Evolutionary conservation across 768 basidiomycete genomes (phyloP), one percentile per base, ranked within the genome.

Genomic region (Albatrellus ellisii): DNA sequence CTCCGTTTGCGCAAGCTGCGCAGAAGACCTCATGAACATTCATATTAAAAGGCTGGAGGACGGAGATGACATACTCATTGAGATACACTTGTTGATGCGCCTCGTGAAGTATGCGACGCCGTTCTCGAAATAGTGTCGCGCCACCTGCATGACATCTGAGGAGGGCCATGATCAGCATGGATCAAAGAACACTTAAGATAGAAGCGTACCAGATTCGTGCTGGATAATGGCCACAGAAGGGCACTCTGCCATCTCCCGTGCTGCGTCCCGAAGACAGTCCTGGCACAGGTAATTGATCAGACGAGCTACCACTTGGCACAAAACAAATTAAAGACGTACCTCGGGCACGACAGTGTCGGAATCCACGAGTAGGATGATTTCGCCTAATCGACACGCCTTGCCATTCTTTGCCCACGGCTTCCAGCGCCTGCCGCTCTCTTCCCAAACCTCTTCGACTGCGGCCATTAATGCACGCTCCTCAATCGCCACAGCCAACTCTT

Each of bases 81-180:
- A 59, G 48, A 68, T 68, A 32, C 58, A 63, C 52, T 54, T 56
- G 56, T 74, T 70, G 53, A 74, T 67, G 39, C 70, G 59, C 27
- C 63, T 60, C 44, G 61, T 73, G 56, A 70, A 72, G 62, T 64
- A 72, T 50, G 60, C 61, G 41, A 67, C 60, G 5, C 64, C 65
- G 51, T 67, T 67, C 57, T 67, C 63, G 29, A 65, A 73, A 59
- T 69, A 73, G 49, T 71, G 67, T 46, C 65, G 58, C n/a, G 65
- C 70, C 44, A 71, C 71, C 57, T 73, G 68, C 69, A 73, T 72
- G 47, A 73, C 72, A 43, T 68, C 65, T 66, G 44, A 56, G 54
- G 37, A 48, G 39, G 12, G 50, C 57, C 31, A 62, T 12, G 7
- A 39, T 39, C 35, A 36, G 35, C 35, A 18, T 18, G 12, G 18